A percentile compares a stretch with the other conserved stretches of the same genome.
Evolutionary conservation across 306 rosid species (phyloP).

Genomic region (Lathyrus sativus): DNA sequence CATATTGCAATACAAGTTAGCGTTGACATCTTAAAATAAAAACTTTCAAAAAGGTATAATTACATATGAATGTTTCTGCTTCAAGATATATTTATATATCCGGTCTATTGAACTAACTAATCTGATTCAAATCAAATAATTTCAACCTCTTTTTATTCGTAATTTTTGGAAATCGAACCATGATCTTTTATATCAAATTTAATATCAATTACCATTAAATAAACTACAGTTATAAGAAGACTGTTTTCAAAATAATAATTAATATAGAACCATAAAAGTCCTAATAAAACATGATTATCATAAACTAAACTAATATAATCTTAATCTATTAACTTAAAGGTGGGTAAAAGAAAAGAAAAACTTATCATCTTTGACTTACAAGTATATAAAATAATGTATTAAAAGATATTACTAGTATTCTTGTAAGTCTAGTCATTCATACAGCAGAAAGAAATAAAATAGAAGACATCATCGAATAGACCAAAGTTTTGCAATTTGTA

Average conservation of each 20-base stretch:
- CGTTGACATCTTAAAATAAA: background rate
- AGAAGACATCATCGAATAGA: slow-evolving; percentile 1
- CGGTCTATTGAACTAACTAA: too few relatives aligned
- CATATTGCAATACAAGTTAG: background rate
- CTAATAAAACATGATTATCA: background rate
- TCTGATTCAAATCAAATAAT: too few relatives aligned
- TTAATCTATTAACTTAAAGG: background rate
- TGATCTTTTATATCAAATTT: too few relatives aligned
- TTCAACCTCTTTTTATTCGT: too few relatives aligned
- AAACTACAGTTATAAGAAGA: too few relatives aligned
- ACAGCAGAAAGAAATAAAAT: background rate
- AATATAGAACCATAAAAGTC: background rate
- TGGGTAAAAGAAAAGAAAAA: background rate
- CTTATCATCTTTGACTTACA: background rate
- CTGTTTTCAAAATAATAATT: background rate
- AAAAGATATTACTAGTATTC: background rate
- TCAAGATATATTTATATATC: too few relatives aligned
- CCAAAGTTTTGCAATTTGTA: background rate
- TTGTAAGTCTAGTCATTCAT: too few relatives aligned
- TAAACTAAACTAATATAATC: background rate
- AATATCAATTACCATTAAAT: too few relatives aligned
- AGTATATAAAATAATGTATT: background rate
- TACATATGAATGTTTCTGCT: too few relatives aligned
- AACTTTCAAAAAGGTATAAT: background rate
- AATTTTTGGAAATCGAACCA: too few relatives aligned